These are phyloP conservation scores for Cryphonectria nitschkei DNA, from an alignment of 2,329 filamentous ascomycete genomes.

Conservation along the genomic window DNA sequence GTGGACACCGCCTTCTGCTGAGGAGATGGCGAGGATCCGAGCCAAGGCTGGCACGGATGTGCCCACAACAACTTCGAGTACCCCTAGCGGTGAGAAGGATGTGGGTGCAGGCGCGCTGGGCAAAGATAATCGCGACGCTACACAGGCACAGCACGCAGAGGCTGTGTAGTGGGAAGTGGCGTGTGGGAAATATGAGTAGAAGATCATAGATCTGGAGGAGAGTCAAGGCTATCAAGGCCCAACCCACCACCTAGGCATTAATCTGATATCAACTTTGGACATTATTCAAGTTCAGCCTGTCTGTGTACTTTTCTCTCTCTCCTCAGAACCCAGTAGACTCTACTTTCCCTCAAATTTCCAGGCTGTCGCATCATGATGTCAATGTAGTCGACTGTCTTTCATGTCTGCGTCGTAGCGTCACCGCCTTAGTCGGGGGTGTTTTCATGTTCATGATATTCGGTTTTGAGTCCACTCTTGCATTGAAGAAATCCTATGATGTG, in stretches of 20 bases:
- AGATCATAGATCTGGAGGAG: not conserved
- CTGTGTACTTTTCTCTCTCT: not conserved
- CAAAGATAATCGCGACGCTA: not conserved
- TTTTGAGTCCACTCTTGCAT: too few species aligned
- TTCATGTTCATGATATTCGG: too few species aligned
- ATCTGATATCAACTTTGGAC: not conserved
- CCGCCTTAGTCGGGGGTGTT: too few species aligned
- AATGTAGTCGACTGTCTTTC: too few species aligned
- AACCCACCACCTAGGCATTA: not conserved
- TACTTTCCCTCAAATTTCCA: too few species aligned
- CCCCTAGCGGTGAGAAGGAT: not conserved
- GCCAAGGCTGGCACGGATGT: conserved; percentile 45
- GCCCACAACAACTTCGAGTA: not conserved
- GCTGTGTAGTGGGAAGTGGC: not conserved
- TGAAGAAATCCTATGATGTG: too few species aligned
- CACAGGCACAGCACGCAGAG: conserved; percentile 17
- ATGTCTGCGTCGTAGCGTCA: too few species aligned
- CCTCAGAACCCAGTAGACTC: too few species aligned
- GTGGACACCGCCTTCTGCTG: conserved; percentile 52
- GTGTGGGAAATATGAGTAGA: not conserved
- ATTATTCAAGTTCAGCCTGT: not conserved
- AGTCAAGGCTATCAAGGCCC: not conserved
- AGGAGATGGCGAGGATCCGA: conserved; percentile 48
- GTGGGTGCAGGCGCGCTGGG: not conserved
- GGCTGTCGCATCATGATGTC: not conserved